Evolutionary conservation across 805 yeast genomes (phyloP).

Genomic region (Candida ovalis): DNA sequence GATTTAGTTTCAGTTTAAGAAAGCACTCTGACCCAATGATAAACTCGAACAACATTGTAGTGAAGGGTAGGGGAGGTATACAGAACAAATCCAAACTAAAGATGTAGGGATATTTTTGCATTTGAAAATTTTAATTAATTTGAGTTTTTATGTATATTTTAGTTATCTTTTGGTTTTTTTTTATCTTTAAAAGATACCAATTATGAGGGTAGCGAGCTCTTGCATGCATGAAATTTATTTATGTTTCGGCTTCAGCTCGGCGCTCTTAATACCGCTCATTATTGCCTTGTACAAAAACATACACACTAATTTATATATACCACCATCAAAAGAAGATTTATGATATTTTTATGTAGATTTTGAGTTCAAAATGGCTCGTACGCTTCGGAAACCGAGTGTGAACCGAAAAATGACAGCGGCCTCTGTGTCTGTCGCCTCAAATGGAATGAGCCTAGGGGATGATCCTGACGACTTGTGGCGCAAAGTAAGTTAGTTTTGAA

Average conservation of each 20-base stretch:
- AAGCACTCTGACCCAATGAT: constrained; percentile 15
- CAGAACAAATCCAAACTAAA: constrained; percentile 20
- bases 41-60: constrained; percentile 12
- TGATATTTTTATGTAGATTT: too few species aligned
- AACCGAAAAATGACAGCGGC: not conserved
- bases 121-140: too few species aligned
- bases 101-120: constrained; percentile 13
- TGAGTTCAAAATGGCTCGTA: constrained; percentile 1
- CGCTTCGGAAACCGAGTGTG: not conserved
- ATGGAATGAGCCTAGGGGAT: constrained; percentile 18
- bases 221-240: too few species aligned
- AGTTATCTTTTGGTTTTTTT: too few species aligned
- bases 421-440: not conserved
- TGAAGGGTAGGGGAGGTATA: constrained; percentile 26
- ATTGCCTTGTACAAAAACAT: too few species aligned
- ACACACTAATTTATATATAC: too few species aligned
- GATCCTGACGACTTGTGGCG: constrained; percentile 25
- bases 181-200: too few species aligned
- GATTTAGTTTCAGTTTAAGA: constrained; percentile 10
- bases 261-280: too few species aligned
- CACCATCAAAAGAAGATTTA: too few species aligned
- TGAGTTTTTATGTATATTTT: not conserved
- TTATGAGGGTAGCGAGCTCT: too few species aligned
- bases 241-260: too few species aligned
- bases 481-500: constrained; percentile 10